These are phyloP conservation scores for Cystofilobasidium capitatum DNA, from an alignment of 768 basidiomycete genomes.

Conservation along the genomic window DNA sequence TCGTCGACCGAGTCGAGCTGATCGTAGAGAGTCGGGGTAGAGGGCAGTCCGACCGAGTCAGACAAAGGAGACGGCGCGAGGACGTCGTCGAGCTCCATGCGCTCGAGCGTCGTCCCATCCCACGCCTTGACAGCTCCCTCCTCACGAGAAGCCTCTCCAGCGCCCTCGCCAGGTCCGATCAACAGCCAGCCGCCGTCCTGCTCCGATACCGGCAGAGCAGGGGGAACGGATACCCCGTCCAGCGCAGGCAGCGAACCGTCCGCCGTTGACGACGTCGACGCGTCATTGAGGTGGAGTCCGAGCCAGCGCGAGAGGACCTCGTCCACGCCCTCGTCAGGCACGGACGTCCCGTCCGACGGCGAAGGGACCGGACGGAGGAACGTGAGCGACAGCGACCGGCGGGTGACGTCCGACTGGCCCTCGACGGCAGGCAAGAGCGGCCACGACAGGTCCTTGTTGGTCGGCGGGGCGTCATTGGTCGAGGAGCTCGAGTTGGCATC, in stretches of 20 bases:
- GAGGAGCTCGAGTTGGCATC: neutral
- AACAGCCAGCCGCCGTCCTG: slow-evolving; percentile 19
- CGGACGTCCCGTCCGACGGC: neutral
- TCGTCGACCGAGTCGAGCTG: neutral
- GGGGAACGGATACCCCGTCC: neutral
- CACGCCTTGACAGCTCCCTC: slow-evolving; percentile 5
- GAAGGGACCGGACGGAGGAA: slow-evolving; percentile 24
- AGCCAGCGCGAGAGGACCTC: slow-evolving; percentile 25
- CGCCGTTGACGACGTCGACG: neutral
- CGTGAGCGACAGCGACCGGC: slow-evolving; percentile 25
- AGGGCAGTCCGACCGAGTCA: neutral
- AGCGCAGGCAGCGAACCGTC: neutral
- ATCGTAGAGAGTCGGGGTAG: neutral
- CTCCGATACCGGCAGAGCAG: neutral
- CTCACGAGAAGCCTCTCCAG: neutral
- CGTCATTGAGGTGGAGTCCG: slow-evolving; percentile 15
- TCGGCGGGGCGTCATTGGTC: neutral
- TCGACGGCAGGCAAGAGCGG: neutral
- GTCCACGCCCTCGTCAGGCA: slow-evolving; percentile 13
- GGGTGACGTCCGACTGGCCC: neutral
- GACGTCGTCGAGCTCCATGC: slow-evolving; percentile 25
- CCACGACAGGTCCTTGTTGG: neutral
- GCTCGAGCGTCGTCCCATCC: slow-evolving; percentile 23
- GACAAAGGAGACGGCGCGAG: neutral
- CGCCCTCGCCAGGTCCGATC: neutral